Conservation (phyloP, 805 yeast genomes). For the Teunomyces kruisii region DNA sequence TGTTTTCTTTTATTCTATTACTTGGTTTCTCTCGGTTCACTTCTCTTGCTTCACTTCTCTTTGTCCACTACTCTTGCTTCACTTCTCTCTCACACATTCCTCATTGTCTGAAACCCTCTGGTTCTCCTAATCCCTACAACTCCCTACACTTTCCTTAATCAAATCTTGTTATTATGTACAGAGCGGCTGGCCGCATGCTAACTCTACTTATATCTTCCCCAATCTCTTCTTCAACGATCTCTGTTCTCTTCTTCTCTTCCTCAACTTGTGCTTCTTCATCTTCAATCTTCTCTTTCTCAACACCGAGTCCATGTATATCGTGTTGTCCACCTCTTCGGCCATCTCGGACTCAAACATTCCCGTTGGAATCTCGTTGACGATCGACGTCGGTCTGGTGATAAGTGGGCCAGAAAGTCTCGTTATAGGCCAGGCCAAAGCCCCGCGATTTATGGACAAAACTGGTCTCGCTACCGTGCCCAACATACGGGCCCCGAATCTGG, state of each 20-base stretch:
- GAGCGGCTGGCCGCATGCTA: background rate
- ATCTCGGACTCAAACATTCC: constrained; percentile 1
- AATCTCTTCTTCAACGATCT: constrained; percentile 75
- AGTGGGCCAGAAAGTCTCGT: background rate
- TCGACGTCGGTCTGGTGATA: background rate
- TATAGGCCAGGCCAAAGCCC: background rate
- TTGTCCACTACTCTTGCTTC: too few species aligned
- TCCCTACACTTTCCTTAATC: too few species aligned
- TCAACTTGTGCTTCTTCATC: constrained; percentile 96
- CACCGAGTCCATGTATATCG: constrained; percentile 62
- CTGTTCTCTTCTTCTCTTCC: constrained; percentile 95
- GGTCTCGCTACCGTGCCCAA: background rate
- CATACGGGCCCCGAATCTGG: constrained; percentile 1
- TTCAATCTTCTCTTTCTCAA: constrained; percentile 84
- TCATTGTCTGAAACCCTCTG: too few species aligned
- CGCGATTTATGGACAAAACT: background rate
- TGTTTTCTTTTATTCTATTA: too few species aligned
- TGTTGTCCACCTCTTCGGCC: constrained; percentile 18
- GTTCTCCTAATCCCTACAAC: too few species aligned
- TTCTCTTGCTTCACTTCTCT: too few species aligned
- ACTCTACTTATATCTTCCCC: constrained; percentile 40
- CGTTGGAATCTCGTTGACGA: constrained; percentile 3
- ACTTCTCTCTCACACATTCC: too few species aligned
- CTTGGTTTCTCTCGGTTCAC: too few species aligned
- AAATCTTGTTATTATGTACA: background rate